Evolutionary conservation across 139 green algal genomes (phyloP).

Genomic region (Choricystis sp.): DNA sequence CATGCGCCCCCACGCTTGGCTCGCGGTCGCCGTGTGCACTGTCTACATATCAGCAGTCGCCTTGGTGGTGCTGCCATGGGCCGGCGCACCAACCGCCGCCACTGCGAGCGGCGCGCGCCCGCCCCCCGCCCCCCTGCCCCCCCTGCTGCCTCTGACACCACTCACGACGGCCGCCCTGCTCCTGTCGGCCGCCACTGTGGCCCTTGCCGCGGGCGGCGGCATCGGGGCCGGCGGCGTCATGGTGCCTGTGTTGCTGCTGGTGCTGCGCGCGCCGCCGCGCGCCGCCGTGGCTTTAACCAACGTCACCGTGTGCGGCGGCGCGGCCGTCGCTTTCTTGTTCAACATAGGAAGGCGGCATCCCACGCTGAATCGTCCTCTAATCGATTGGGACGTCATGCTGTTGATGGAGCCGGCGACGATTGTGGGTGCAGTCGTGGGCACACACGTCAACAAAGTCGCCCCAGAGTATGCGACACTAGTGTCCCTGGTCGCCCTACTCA

Average conservation of each 20-base stretch:
- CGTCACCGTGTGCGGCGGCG: slow-evolving; percentile 13
- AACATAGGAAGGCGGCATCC: slow-evolving; percentile 10
- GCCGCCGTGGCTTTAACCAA: slow-evolving; percentile 14
- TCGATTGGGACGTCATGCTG: slow-evolving; percentile 18
- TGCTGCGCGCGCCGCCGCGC: neutral
- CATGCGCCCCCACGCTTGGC: too few species aligned
- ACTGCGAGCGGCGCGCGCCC: too few species aligned
- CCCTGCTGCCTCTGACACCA: too few species aligned
- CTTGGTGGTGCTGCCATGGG: too few species aligned
- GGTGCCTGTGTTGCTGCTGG: slow-evolving; percentile 10
- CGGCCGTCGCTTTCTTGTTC: slow-evolving; percentile 6
- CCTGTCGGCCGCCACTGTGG: too few species aligned
- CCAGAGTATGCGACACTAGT: neutral
- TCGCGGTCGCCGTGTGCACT: too few species aligned
- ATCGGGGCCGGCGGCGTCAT: slow-evolving; percentile 13
- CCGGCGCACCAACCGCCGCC: too few species aligned
- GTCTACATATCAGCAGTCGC: too few species aligned
- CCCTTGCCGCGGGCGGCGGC: neutral
- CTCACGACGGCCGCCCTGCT: too few species aligned
- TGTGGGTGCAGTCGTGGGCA: slow-evolving; percentile 10
- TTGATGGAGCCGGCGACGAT: slow-evolving; percentile 15
- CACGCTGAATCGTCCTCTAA: slow-evolving; percentile 6
- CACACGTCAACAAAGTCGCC: neutral
- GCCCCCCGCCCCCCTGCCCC: too few species aligned
- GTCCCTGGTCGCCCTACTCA: neutral